Percentiles rank a stretch among this genome's conserved stretches.
phyloP scores from a whole-genome alignment of 164 flowering plant species.

The Umbilicus rupestris region DNA sequence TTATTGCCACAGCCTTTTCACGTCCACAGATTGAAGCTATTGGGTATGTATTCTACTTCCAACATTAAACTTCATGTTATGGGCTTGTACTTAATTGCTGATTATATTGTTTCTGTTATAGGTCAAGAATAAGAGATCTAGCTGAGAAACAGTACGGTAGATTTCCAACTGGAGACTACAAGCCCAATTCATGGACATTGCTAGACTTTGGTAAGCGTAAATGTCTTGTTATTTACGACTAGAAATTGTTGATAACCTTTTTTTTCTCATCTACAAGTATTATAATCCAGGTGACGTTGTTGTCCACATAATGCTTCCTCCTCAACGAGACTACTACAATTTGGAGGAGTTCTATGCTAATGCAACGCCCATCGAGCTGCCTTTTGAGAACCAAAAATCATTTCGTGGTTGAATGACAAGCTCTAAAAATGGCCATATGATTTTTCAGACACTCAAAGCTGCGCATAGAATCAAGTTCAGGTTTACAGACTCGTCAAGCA shows the following conservation, averaged over 20 bases:
- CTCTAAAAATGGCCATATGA: background rate
- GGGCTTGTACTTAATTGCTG: background rate
- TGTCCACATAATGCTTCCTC: conserved; percentile 82
- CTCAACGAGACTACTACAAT: conserved; percentile 74
- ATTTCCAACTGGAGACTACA: conserved; percentile 63
- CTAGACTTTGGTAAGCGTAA: conserved; percentile 71
- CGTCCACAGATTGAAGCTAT: conserved; percentile 92
- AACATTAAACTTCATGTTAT: background rate
- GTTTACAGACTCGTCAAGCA: background rate
- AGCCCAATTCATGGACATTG: conserved; percentile 91
- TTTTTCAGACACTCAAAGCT: background rate
- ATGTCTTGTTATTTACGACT: background rate
- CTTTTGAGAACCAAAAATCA: conserved; percentile 60
- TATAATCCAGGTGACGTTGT: conserved; percentile 81
- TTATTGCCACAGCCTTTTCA: conserved; percentile 94
- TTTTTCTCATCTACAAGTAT: background rate
- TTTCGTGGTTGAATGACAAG: conserved; percentile 25
- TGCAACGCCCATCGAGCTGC: conserved; percentile 69
- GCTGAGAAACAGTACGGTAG: conserved; percentile 72
- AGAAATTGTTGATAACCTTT: conserved; percentile 1
- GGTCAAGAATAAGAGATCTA: conserved; percentile 63
- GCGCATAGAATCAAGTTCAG: background rate
- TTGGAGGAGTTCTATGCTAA: conserved; percentile 95
- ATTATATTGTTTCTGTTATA: conserved; percentile 15
- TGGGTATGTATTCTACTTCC: conserved; percentile 34